Evolutionary conservation across 805 yeast species (phyloP), one percentile per base, ranked within the genome.

Genomic region (Starmera amethionina): DNA sequence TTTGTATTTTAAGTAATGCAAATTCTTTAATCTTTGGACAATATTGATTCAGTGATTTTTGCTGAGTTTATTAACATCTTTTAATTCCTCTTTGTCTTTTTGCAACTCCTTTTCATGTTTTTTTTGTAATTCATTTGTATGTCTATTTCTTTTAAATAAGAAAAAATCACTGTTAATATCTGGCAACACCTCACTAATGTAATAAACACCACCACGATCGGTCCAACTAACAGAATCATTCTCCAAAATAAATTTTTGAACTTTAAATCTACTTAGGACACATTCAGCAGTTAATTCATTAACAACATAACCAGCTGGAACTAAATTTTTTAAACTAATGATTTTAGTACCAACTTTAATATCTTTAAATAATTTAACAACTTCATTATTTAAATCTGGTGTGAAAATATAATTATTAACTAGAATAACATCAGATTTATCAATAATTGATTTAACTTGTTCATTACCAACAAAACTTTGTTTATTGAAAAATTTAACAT

Each of bases 161-260:
- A 33, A 32, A 12, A 32, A 27, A 8, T 57, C 45, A 29, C 56
- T 63, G 39, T 60, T 63, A 4, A 72, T 59, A 5, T 53, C 52
- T 3, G 60, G 62, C 27, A 70, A 65, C 5, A 85, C 84, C 9
- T 87, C 79, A 13, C 93, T 75, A 8, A 89, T 75, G 57, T 74
- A 89, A 59, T 84, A 88, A 9, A 75, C 77, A 40, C 87, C 87
- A 37, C 83, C 86, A 6, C 80, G 78, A 45, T 65, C 68, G 0
- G 96, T 87, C 97, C 97, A 88, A 36, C 94, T 82, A 8, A 89
- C 96, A 34, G 88, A 75, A 41, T 79, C 76, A 40, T 74, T 72
- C 14, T 74, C 79, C 47, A 87, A 80, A 52, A 73, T 72, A 46
- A 66, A 76, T 48, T 73, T 75, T 41, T 75, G 75, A 5, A 85